phyloP scores from a whole-genome alignment of 495 filamentous ascomycete species.

The Choiromyces venosus region DNA sequence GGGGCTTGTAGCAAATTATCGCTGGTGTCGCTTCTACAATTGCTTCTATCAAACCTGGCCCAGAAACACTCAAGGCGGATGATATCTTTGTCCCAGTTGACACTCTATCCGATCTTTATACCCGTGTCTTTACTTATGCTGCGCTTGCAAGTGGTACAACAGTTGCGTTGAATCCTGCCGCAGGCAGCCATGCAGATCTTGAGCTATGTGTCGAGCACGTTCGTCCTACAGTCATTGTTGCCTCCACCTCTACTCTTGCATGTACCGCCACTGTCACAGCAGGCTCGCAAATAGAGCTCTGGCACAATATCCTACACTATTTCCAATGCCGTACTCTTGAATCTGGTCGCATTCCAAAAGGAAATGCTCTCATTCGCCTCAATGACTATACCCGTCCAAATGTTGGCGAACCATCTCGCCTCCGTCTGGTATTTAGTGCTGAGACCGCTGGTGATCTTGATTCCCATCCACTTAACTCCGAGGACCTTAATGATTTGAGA shows the following conservation, averaged over 20 bases:
- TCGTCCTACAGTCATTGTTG: conserved; percentile 76
- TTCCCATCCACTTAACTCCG: conserved; percentile 55
- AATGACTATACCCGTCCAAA: conserved; percentile 57
- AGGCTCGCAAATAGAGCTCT: conserved; percentile 47
- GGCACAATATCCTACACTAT: conserved; percentile 60
- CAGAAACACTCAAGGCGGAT: conserved; percentile 61
- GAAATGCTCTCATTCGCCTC: conserved; percentile 58
- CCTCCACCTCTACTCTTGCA: conserved; percentile 66
- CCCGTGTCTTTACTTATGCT: conserved; percentile 71
- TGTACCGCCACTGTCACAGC: conserved; percentile 56
- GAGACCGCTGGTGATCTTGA: conserved; percentile 51
- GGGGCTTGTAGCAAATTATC: conserved; percentile 60
- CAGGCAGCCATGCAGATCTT: conserved; percentile 63
- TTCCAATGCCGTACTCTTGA: conserved; percentile 63
- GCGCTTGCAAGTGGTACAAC: conserved; percentile 79
- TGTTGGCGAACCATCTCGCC: conserved; percentile 63
- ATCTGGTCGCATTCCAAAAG: conserved; percentile 65
- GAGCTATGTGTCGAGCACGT: conserved; percentile 63
- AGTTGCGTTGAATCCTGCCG: conserved; percentile 82
- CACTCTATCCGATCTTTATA: conserved; percentile 69
- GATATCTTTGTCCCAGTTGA: conserved; percentile 89
- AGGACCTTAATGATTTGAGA: conserved; percentile 69
- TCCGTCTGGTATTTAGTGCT: conserved; percentile 67
- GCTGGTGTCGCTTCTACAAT: conserved; percentile 74
- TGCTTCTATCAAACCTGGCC: conserved; percentile 59